These are phyloP conservation scores for Eucalyptus pumila DNA, from an alignment of 345 rosid species.

Conservation along the genomic window DNA sequence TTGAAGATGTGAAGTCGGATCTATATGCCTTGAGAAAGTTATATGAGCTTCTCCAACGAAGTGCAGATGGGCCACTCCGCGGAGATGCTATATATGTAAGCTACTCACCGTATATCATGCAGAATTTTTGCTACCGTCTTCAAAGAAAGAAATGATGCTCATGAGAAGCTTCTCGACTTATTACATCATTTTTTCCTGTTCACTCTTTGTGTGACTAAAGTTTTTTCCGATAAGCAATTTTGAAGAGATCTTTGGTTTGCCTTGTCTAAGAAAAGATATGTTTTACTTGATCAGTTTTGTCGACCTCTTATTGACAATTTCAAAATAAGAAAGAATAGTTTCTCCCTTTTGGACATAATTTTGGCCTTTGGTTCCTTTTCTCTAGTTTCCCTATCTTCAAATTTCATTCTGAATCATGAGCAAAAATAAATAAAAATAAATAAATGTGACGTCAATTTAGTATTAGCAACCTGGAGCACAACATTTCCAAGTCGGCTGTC, in stretches of 20 bases:
- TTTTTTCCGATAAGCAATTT: neutral
- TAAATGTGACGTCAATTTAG: neutral
- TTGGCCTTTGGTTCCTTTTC: neutral
- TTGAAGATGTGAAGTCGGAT: slow-evolving; percentile 11
- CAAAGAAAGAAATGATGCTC: neutral
- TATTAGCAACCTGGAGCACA: neutral
- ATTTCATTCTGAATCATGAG: neutral
- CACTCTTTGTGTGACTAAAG: neutral
- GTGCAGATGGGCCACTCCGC: neutral
- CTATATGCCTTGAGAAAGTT: slow-evolving; percentile 37
- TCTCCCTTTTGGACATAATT: neutral
- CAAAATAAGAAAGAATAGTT: neutral
- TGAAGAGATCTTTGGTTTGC: neutral
- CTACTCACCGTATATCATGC: neutral
- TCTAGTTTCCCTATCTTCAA: neutral
- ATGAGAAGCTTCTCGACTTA: neutral
- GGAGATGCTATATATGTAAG: slow-evolving; percentile 13
- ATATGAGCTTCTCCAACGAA: slow-evolving; percentile 16
- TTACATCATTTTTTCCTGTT: neutral
- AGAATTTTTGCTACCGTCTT: neutral
- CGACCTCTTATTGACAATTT: neutral
- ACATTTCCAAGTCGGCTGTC: neutral
- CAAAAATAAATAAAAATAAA: neutral
- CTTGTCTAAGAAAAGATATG: neutral
- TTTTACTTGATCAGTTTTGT: neutral